These are phyloP conservation scores for Eucalyptus decipiens DNA, from an alignment of 345 rosid genomes.

Conservation along the genomic window DNA sequence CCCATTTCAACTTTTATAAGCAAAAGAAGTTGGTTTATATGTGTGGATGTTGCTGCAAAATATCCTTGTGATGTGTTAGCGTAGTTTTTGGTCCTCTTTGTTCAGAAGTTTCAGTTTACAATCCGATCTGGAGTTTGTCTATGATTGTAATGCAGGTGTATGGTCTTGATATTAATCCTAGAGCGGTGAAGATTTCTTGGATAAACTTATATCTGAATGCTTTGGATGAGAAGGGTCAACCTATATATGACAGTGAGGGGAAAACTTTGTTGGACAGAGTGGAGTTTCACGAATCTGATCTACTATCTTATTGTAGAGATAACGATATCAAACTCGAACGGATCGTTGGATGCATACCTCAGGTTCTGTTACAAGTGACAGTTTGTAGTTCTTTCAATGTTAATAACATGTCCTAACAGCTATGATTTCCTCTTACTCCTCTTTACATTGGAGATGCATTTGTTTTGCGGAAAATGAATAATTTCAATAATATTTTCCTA, in stretches of 20 bases:
- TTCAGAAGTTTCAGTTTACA: no score
- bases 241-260: slow-evolving; percentile 7
- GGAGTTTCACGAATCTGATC: slow-evolving; percentile 90
- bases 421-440: neutral
- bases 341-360: slow-evolving; percentile 97
- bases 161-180: no score
- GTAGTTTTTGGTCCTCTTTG: no score
- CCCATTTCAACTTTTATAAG: neutral
- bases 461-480: no score
- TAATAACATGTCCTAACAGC: neutral
- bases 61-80: no score
- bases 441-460: neutral
- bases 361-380: slow-evolving; percentile 24
- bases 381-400: neutral
- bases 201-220: no score
- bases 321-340: slow-evolving; percentile 69
- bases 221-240: no score
- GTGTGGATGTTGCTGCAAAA: no score
- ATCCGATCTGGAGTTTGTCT: no score
- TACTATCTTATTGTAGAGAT: slow-evolving; percentile 71
- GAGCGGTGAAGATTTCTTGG: no score
- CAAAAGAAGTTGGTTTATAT: neutral
- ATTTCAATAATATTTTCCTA: no score
- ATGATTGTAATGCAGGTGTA: no score
- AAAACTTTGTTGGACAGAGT: slow-evolving; percentile 92